Percentiles rank a stretch among this genome's conserved stretches.
Conservation (phyloP, 1,139 yeast species). For the Maudiozyma humilis region DNA sequence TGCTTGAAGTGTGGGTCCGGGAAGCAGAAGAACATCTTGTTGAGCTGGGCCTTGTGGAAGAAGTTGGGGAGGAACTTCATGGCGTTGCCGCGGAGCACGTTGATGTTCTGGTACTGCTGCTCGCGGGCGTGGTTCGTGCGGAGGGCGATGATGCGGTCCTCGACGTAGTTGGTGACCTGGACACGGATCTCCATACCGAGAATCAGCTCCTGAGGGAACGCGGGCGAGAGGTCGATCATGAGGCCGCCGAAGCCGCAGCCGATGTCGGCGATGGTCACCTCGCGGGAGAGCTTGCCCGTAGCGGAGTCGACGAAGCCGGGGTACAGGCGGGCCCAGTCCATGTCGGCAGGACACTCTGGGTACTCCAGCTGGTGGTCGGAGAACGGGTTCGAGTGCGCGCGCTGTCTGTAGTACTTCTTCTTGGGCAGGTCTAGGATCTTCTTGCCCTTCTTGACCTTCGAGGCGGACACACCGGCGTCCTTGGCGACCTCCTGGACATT, state of each 20-base stretch:
- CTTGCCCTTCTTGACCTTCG: constrained; percentile 5
- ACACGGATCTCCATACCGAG: constrained; percentile 97
- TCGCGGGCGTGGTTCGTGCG: constrained; percentile 37
- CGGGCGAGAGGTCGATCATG: constrained; percentile 69
- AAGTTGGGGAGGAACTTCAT: constrained; percentile 96
- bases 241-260: constrained; percentile 99
- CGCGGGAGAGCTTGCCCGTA: constrained; percentile 38
- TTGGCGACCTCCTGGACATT: constrained; percentile 10
- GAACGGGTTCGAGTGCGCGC: constrained; percentile 97
- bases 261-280: constrained; percentile 87
- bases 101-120: constrained; percentile 63
- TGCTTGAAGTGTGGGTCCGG: constrained; percentile 99
- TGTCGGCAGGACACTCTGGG: constrained; percentile 67
- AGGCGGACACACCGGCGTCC: background rate
- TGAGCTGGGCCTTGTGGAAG: constrained; percentile 68
- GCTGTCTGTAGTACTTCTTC: constrained; percentile 85
- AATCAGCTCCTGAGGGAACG: constrained; percentile 61
- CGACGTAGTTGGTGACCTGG: constrained; percentile 94
- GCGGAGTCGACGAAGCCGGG: constrained; percentile 48
- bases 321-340: constrained; percentile 80
- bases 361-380: constrained; percentile 90
- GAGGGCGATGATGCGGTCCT: constrained; percentile 85
- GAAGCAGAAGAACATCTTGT: constrained; percentile 93
- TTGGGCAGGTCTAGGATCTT: constrained; percentile 49
- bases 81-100: constrained; percentile 88